Evolutionary conservation across 768 basidiomycete genomes (phyloP).

Genomic region (Erythrobasidium yunnanense): DNA sequence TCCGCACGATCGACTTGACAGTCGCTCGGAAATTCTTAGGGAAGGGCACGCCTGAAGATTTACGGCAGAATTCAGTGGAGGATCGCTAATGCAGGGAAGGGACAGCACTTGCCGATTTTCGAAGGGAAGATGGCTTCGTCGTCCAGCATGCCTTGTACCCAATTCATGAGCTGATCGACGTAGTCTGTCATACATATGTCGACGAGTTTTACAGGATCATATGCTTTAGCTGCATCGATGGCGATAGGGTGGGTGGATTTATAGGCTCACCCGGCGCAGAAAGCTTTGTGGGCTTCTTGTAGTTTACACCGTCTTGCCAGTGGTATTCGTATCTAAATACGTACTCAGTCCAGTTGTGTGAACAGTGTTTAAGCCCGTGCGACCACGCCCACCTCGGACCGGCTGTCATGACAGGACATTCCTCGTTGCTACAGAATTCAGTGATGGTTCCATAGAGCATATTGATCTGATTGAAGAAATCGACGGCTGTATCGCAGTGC

Average conservation of each 20-base stretch:
- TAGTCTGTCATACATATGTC: conserved; percentile 54
- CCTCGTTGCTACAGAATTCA: conserved; percentile 89
- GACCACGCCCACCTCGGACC: conserved; percentile 73
- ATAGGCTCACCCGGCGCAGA: conserved; percentile 65
- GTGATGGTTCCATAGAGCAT: conserved; percentile 98
- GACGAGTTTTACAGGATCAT: conserved; percentile 40
- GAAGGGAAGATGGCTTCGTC: conserved; percentile 88
- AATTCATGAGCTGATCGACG: conserved; percentile 96
- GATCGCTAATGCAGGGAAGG: neutral
- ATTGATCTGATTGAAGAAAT: conserved; percentile 99
- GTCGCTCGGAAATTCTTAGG: conserved; percentile 80
- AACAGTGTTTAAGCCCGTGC: neutral
- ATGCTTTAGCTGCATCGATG: too few relatives aligned
- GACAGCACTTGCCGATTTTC: conserved; percentile 60
- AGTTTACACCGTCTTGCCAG: conserved; percentile 82
- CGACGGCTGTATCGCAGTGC: conserved; percentile 79
- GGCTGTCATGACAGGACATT: conserved; percentile 91
- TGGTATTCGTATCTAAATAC: conserved; percentile 72
- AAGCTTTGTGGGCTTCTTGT: conserved; percentile 84
- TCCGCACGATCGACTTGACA: conserved; percentile 77
- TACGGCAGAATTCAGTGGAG: neutral
- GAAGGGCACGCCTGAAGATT: conserved; percentile 65
- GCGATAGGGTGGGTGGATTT: too few relatives aligned
- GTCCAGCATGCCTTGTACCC: conserved; percentile 85
- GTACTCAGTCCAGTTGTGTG: neutral